phyloP scores from a whole-genome alignment of 2,329 filamentous ascomycete species.

The Alternaria arbusti region DNA sequence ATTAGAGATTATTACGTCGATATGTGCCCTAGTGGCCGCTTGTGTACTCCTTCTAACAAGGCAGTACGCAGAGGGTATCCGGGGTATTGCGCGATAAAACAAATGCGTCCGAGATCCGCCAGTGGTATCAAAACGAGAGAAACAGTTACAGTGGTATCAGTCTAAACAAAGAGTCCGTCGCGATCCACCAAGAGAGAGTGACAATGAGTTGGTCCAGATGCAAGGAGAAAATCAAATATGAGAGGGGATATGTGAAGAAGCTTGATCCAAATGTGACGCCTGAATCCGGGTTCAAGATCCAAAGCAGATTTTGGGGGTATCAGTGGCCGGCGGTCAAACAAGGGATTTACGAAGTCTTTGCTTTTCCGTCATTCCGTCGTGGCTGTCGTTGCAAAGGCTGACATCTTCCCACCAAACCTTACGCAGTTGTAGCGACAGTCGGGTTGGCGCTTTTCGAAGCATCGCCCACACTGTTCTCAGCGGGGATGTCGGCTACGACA shows the following conservation, averaged over 20 bases:
- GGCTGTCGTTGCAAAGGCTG: slow-evolving; percentile 47
- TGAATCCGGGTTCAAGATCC: slow-evolving; percentile 32
- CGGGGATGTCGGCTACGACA: slow-evolving; percentile 42
- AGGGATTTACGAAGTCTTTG: slow-evolving; percentile 48
- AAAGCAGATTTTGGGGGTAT: slow-evolving; percentile 40
- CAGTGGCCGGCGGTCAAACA: slow-evolving; percentile 48
- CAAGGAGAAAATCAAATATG: slow-evolving; percentile 36
- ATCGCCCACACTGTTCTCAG: slow-evolving; percentile 48
- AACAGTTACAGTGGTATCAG: slow-evolving; percentile 53
- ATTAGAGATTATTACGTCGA: slow-evolving; percentile 50
- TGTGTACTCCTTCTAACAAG: slow-evolving; percentile 49
- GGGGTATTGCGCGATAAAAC: slow-evolving; percentile 50
- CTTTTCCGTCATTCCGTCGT: slow-evolving; percentile 54
- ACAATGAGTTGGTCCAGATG: slow-evolving; percentile 36
- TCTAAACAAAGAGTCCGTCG: slow-evolving; percentile 49
- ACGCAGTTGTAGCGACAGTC: slow-evolving; percentile 51
- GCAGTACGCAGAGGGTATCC: slow-evolving; percentile 51
- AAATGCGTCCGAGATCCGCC: slow-evolving; percentile 23
- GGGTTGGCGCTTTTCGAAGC: slow-evolving; percentile 47
- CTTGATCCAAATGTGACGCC: slow-evolving; percentile 40
- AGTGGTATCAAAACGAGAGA: slow-evolving; percentile 50
- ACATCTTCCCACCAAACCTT: slow-evolving; percentile 51
- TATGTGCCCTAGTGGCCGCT: slow-evolving; percentile 50
- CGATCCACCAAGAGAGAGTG: slow-evolving; percentile 37
- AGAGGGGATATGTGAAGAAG: slow-evolving; percentile 37